These are phyloP conservation scores for Carnegiea gigantea DNA, from an alignment of 179 eudicot species.

Conservation along the genomic window DNA sequence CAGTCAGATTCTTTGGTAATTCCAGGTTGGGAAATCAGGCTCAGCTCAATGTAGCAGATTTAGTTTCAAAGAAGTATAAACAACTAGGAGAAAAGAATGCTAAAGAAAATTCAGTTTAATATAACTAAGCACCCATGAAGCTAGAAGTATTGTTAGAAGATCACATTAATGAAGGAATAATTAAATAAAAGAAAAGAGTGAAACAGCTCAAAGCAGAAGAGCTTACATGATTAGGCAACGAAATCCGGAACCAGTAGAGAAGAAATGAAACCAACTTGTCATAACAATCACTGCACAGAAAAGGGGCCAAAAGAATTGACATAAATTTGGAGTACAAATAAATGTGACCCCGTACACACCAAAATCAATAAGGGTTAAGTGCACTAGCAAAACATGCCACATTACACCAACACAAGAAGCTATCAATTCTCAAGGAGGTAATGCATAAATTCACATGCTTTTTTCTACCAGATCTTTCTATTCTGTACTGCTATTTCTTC, in stretches of 20 bases:
- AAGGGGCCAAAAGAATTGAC: constrained; percentile 4
- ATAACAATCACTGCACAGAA: constrained; percentile 68
- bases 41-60: neutral
- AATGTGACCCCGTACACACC: neutral
- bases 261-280: constrained; percentile 75
- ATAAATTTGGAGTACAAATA: neutral
- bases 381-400: neutral
- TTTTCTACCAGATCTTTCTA: neutral
- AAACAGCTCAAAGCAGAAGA: constrained; percentile 16
- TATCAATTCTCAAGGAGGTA: neutral
- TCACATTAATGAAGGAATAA: neutral
- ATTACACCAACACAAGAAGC: neutral
- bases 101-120: neutral
- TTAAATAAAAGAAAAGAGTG: neutral
- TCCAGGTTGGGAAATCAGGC: neutral
- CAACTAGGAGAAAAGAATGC: neutral
- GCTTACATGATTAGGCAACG: constrained; percentile 71
- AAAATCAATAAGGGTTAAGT: neutral
- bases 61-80: neutral
- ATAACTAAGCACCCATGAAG: too few species aligned
- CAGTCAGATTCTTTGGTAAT: neutral
- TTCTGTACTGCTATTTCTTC: neutral
- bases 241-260: constrained; percentile 87
- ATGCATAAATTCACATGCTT: too few species aligned
- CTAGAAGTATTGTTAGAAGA: too few species aligned